Conservation (phyloP, 305 asterid genomes). For the Lippia alba region DNA sequence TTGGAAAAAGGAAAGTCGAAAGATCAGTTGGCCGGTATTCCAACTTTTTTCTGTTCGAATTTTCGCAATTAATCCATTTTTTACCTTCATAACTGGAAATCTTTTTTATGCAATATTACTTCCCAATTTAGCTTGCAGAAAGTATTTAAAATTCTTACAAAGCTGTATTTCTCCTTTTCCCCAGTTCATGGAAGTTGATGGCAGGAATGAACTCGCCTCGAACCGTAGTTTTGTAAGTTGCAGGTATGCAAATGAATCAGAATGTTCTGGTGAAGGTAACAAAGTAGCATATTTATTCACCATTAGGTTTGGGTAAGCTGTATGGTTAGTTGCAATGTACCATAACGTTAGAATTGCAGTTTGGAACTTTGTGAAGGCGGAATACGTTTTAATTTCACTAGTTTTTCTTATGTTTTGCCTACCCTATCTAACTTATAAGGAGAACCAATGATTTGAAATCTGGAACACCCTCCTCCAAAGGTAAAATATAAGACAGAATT, state of each 20-base stretch:
- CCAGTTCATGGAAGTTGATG: conserved; percentile 29
- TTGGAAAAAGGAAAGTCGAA: no score
- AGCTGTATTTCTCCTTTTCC: neutral
- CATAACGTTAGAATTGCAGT: conserved; percentile 24
- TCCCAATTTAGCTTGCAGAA: no score
- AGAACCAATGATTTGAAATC: conserved; percentile 11
- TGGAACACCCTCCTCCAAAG: neutral
- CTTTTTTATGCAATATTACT: no score
- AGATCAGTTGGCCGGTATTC: no score
- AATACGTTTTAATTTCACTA: conserved; percentile 1
- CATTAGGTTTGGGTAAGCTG: conserved; percentile 27
- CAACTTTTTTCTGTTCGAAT: no score
- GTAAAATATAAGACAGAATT: neutral
- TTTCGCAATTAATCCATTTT: no score
- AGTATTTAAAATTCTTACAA: conserved; percentile 26
- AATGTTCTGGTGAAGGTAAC: conserved; percentile 18
- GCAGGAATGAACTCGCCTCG: conserved; percentile 24
- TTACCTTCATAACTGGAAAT: no score
- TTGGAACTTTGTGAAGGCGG: conserved; percentile 26
- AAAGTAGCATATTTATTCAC: conserved; percentile 11
- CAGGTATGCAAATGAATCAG: conserved; percentile 25
- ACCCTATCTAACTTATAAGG: conserved; percentile 12
- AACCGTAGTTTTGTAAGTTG: conserved; percentile 29
- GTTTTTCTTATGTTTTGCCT: conserved; percentile 9
- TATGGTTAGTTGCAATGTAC: conserved; percentile 28